Percentiles rank a stretch among this genome's conserved stretches.
Evolutionary conservation across 2,329 filamentous ascomycete genomes (phyloP).

Genomic region (Verticillium tricorpus): DNA sequence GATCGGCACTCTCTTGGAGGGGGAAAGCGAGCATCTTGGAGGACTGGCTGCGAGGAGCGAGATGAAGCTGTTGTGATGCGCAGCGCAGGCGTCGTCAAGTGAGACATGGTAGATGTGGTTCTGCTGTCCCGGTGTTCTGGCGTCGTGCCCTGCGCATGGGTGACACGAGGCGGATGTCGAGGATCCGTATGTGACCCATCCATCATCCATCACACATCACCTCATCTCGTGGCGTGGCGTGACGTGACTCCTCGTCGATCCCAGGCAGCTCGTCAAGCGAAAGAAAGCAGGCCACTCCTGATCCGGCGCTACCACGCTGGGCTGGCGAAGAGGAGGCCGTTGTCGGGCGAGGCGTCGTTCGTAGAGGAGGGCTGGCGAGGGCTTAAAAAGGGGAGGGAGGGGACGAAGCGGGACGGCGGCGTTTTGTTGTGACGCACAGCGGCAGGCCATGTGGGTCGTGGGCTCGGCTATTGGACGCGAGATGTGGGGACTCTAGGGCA

Average conservation of each 20-base stretch:
- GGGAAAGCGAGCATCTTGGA: neutral
- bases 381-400: neutral
- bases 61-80: neutral
- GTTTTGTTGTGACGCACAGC: neutral
- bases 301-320: neutral
- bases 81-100: neutral
- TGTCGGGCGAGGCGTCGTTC: neutral
- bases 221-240: too few relatives aligned
- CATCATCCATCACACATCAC: too few relatives aligned
- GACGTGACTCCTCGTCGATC: too few relatives aligned
- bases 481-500: neutral
- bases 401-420: neutral
- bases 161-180: neutral
- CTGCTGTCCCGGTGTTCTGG: neutral
- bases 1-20: neutral
- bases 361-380: neutral
- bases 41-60: neutral
- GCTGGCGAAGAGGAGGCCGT: neutral
- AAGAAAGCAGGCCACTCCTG: neutral
- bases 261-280: neutral
- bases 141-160: neutral
- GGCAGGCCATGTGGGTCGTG: neutral
- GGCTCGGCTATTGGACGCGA: neutral
- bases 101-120: neutral
- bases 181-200: too few relatives aligned